Conservation (phyloP, 1,139 yeast genomes). For the Pichia norvegensis region DNA sequence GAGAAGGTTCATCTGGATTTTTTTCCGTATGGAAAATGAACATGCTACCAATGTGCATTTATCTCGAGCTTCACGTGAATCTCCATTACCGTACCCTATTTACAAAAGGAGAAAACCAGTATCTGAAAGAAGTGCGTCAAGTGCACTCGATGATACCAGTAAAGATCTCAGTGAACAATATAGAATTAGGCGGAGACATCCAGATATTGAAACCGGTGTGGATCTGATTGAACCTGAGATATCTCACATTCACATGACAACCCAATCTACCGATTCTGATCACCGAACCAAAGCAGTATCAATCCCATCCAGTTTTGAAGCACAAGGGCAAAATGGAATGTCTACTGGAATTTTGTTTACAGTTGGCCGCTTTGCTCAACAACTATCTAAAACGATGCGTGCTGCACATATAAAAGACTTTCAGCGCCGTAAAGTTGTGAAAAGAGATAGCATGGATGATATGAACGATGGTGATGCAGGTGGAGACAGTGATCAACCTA, state of each 20-base stretch:
- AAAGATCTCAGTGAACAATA: slow-evolving; percentile 11
- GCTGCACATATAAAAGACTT: slow-evolving; percentile 86
- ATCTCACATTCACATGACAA: neutral
- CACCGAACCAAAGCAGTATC: slow-evolving; percentile 1
- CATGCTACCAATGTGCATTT: slow-evolving; percentile 83
- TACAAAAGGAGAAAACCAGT: slow-evolving; percentile 6
- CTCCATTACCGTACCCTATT: slow-evolving; percentile 72
- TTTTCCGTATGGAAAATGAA: slow-evolving; percentile 92
- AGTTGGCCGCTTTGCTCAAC: slow-evolving; percentile 17
- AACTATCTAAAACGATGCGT: slow-evolving; percentile 55
- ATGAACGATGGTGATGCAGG: slow-evolving; percentile 12
- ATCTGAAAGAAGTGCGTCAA: neutral
- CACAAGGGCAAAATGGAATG: neutral
- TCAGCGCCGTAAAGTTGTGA: slow-evolving; percentile 50
- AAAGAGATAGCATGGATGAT: slow-evolving; percentile 23
- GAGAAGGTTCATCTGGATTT: slow-evolving; percentile 81
- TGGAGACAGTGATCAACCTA: neutral
- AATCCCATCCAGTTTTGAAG: slow-evolving; percentile 2
- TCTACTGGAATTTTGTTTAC: slow-evolving; percentile 3
- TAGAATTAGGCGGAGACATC: slow-evolving; percentile 3
- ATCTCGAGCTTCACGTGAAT: slow-evolving; percentile 79
- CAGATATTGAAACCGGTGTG: neutral
- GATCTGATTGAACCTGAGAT: neutral
- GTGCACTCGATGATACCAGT: slow-evolving; percentile 1
- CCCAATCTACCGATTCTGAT: neutral